Percentiles rank a stretch among this genome's conserved stretches.
Evolutionary conservation across 441 rosid species (phyloP).

Genomic region (Eugenia klotzschiana): DNA sequence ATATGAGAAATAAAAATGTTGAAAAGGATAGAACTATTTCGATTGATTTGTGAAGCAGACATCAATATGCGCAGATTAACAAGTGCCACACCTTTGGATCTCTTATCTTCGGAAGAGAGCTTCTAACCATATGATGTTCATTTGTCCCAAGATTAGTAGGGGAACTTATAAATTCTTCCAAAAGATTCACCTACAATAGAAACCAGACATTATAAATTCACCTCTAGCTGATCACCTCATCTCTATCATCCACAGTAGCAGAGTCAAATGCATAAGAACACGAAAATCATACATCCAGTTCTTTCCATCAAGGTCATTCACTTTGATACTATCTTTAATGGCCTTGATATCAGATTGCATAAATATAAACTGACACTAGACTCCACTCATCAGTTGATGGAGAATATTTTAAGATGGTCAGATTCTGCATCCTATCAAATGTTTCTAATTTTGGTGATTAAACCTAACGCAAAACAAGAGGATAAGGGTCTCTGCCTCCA

Average conservation of each 20-base stretch:
- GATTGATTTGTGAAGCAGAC: not conserved
- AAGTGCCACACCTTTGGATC: slow-evolving; percentile 49
- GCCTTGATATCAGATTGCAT: not conserved
- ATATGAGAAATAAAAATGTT: slow-evolving; percentile 2
- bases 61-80: not conserved
- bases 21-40: not conserved
- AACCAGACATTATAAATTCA: slow-evolving; percentile 8
- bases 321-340: not conserved
- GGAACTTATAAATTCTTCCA: slow-evolving; percentile 69
- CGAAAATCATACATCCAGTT: not conserved
- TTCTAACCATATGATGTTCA: slow-evolving; percentile 42
- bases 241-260: not conserved
- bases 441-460: not conserved
- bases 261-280: not conserved
- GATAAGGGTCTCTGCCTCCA: not conserved
- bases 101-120: slow-evolving; percentile 58
- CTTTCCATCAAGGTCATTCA: not conserved
- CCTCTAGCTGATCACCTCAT: not conserved
- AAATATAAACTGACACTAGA: not conserved
- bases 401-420: not conserved
- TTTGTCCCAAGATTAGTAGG: slow-evolving; percentile 26
- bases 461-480: not conserved
- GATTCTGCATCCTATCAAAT: not conserved
- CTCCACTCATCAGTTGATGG: not conserved
- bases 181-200: slow-evolving; percentile 51